Percentiles rank a stretch among this genome's conserved stretches.
Conservation (phyloP, 1,284 basidiomycete genomes). For the Cryptococcus depauperatus region DNA sequence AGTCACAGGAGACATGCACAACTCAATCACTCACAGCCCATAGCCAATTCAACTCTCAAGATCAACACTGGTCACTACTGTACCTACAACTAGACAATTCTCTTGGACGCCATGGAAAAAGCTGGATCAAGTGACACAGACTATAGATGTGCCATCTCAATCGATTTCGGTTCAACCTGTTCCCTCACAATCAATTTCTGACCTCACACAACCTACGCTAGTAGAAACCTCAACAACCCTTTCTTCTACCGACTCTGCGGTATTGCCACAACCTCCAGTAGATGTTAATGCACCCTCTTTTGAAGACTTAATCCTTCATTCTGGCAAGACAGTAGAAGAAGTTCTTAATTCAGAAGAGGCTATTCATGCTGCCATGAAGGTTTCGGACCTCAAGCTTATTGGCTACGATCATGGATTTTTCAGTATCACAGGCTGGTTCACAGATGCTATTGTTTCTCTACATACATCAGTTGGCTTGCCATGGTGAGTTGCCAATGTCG, state of each 20-base stretch:
- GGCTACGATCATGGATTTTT: conserved; percentile 56
- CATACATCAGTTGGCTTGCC: conserved; percentile 67
- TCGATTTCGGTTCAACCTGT: conserved; percentile 3
- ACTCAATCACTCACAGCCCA: not conserved
- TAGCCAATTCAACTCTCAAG: not conserved
- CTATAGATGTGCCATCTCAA: conserved; percentile 1
- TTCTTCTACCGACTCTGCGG: conserved; percentile 20
- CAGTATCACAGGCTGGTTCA: conserved; percentile 58
- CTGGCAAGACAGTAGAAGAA: conserved; percentile 30
- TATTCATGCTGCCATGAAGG: conserved; percentile 50
- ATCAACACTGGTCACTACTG: conserved; percentile 14
- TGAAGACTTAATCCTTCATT: conserved; percentile 37
- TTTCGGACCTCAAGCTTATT: conserved; percentile 68
- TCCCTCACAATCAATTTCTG: too few species aligned
- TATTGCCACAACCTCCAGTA: conserved; percentile 34
- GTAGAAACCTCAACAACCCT: conserved; percentile 10
- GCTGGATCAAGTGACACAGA: conserved; percentile 8
- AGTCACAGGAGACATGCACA: too few species aligned
- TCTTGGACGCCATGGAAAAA: conserved; percentile 27
- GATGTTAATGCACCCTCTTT: conserved; percentile 30
- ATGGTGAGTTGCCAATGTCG: conserved; percentile 49
- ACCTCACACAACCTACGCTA: conserved; percentile 3
- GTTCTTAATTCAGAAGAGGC: conserved; percentile 43
- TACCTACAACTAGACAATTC: conserved; percentile 14
- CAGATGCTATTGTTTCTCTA: conserved; percentile 58